A percentile compares a stretch with the other conserved stretches of the same genome.
Conservation (phyloP, 257 asterid species). For the Lycium ferocissimum region DNA sequence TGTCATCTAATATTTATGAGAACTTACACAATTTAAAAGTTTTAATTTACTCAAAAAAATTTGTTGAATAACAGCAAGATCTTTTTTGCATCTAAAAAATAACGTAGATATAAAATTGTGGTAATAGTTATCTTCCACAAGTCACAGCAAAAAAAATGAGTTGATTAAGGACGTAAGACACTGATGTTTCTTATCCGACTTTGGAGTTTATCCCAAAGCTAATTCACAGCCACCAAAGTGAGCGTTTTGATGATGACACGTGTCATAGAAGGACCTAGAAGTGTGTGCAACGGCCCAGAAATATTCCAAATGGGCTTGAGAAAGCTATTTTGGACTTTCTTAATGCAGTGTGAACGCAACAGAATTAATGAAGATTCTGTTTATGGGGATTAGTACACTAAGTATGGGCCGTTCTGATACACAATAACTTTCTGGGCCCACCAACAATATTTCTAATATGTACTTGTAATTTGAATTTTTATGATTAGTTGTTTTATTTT, state of each 20-base stretch:
- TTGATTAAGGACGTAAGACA: constrained; percentile 37
- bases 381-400: not conserved
- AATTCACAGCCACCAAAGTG: not conserved
- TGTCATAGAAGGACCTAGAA: constrained; percentile 7
- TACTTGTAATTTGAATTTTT: not conserved
- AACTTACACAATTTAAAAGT: too few species aligned
- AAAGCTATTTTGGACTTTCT: not conserved
- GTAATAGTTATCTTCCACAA: not conserved
- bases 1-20: too few species aligned
- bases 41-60: too few species aligned
- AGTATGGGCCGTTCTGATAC: constrained; percentile 10
- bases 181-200: constrained; percentile 41
- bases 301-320: constrained; percentile 20
- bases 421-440: not conserved
- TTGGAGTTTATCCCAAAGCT: constrained; percentile 50
- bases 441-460: not conserved
- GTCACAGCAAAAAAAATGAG: not conserved
- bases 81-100: not conserved
- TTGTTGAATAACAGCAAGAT: not conserved
- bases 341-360: constrained; percentile 30
- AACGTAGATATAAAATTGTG: not conserved
- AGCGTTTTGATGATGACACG: constrained; percentile 40
- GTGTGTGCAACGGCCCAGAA: constrained; percentile 35
- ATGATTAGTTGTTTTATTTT: not conserved
- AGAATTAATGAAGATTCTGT: constrained; percentile 15